Evolutionary conservation across 192 early-diverging fungal genomes (phyloP).

Genomic region (Coemansia sp.): DNA sequence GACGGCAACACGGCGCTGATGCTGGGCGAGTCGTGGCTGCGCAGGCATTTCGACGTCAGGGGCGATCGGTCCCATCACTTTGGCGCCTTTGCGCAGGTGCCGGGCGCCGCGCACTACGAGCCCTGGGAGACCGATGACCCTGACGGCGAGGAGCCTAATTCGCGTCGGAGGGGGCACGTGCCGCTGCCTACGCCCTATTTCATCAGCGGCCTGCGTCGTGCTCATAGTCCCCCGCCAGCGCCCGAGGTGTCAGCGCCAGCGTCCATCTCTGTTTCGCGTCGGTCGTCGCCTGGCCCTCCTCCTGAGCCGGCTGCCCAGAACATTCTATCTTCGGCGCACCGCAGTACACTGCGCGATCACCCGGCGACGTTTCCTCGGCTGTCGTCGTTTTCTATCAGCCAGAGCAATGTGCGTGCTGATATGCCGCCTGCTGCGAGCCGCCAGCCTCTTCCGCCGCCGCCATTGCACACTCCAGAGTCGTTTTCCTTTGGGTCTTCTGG

Average conservation of each 20-base stretch:
- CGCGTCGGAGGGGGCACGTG: constrained; percentile 25
- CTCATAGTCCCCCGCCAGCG: constrained; percentile 12
- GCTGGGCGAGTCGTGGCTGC: constrained; percentile 53
- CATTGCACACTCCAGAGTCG: background rate
- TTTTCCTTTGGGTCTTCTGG: background rate
- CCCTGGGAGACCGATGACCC: constrained; percentile 45
- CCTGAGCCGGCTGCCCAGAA: background rate
- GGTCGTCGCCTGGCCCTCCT: constrained; percentile 26
- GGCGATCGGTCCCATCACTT: constrained; percentile 56
- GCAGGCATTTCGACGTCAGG: constrained; percentile 44
- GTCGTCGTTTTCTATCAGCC: constrained; percentile 55
- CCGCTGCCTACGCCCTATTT: constrained; percentile 47
- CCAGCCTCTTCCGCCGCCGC: constrained; percentile 12
- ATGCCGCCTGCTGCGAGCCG: background rate
- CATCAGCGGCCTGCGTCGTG: constrained; percentile 39
- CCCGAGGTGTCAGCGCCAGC: constrained; percentile 17
- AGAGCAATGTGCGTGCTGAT: constrained; percentile 54
- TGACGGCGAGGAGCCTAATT: constrained; percentile 30
- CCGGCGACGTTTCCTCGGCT: constrained; percentile 46
- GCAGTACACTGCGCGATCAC: constrained; percentile 23
- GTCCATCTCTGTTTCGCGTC: constrained; percentile 13
- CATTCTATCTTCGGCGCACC: background rate
- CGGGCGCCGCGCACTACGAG: constrained; percentile 39
- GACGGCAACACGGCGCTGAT: constrained; percentile 52
- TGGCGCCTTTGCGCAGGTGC: constrained; percentile 32